Evolutionary conservation across 2,329 filamentous ascomycete genomes (phyloP), one percentile per base, ranked within the genome.

Genomic region (Beauveria caledonica): DNA sequence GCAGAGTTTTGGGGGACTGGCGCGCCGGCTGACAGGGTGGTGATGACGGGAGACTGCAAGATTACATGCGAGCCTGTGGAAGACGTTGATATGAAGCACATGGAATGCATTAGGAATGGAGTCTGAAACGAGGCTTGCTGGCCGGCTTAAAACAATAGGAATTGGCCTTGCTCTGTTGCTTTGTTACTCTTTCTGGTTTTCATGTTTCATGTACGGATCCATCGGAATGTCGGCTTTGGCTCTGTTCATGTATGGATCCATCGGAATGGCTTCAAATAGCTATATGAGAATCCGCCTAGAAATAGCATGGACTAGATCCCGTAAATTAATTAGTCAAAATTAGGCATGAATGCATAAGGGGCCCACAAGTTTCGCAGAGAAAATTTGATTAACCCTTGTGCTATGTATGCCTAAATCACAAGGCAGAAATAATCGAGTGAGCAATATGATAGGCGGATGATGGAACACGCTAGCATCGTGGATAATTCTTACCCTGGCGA

Each of bases 1-100:
- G 13, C 11, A 1, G 51, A 61, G 29, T 61, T 61, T 57, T 61
- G 46, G 59, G 59, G 59, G n/a, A 36, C 27, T 5, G 27, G 11
- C 15, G 29, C 40, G 49, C 2, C 19, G 3, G 49, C 6, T 6
- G n/a, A 19, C 9, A 21, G 6, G 4, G 17, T 6, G 7, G 19
- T 7, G 3, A 7, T n/a, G 10, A 15, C 17, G 13, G 36, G 13
- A n/a, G n/a, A 51, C 3, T 21, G 9, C 25, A 45, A 51, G n/a
- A 11, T 25, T 5, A 33, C 51, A 29, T 51, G 46, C 13, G 56
- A 58, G 4, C 5, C 25, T 2, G 2, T 13, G 33, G 19, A 25
- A 27, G 45, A 40, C 10, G 3, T 21, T 27, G 55, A 58, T 10
- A 7, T 9, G 13, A 33, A 27, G 46, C 19, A 50, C 11, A n/a